Conservation (phyloP, 2,329 filamentous ascomycete species). For the Hortaea werneckii region DNA sequence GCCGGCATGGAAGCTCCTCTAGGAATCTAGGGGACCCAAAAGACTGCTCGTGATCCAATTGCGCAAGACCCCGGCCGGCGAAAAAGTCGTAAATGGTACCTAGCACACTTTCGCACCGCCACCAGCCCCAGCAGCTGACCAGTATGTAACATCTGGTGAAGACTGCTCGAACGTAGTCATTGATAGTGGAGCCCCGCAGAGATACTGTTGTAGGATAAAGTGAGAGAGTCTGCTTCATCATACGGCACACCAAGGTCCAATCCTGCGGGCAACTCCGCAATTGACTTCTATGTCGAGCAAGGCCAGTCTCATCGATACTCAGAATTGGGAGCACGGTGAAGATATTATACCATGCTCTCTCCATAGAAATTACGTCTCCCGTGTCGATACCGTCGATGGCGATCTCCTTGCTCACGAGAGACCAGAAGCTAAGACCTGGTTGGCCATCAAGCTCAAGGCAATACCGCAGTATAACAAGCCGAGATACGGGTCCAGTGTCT, state of each 20-base stretch:
- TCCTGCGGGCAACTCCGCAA: conserved; percentile 34
- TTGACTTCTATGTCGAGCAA: conserved; percentile 32
- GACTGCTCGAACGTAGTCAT: conserved; percentile 43
- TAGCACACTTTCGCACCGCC: conserved; percentile 44
- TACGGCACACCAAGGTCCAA: conserved; percentile 39
- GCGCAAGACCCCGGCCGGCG: conserved; percentile 41
- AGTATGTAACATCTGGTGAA: conserved; percentile 45
- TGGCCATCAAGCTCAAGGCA: conserved; percentile 24
- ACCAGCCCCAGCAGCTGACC: conserved; percentile 48
- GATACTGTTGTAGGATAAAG: conserved; percentile 36
- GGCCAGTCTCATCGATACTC: conserved; percentile 42
- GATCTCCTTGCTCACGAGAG: conserved; percentile 30
- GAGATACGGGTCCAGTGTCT: conserved; percentile 34
- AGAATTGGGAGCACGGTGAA: conserved; percentile 45
- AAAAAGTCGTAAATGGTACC: conserved; percentile 51
- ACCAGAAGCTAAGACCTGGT: conserved; percentile 32
- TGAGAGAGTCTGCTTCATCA: conserved; percentile 39
- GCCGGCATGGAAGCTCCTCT: conserved; percentile 36
- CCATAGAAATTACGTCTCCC: conserved; percentile 23
- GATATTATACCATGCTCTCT: conserved; percentile 33
- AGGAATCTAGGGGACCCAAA: conserved; percentile 46
- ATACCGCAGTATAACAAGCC: conserved; percentile 38
- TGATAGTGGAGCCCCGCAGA: conserved; percentile 36
- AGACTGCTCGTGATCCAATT: conserved; percentile 42
- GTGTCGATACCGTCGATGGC: conserved; percentile 10